Conservation (phyloP, 805 yeast genomes). For the Starmerella sirachaensis region DNA sequence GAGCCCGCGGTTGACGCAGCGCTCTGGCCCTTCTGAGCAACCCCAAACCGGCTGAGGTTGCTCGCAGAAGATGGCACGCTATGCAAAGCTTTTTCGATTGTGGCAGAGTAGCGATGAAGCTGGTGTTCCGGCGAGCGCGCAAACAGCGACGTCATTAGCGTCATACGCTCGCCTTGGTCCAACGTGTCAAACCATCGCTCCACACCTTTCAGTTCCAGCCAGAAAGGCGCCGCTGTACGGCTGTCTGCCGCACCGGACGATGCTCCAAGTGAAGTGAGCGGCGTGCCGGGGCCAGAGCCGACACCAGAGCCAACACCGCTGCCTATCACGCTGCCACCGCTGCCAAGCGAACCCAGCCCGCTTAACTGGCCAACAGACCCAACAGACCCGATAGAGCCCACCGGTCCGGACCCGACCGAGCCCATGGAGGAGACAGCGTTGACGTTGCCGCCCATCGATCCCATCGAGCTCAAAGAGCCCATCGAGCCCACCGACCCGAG, state of each 20-base stretch:
- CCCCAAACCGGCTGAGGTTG: constrained; percentile 19
- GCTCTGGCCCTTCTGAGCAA: constrained; percentile 8
- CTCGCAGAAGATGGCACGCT: constrained; percentile 1
- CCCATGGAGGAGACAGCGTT: not conserved
- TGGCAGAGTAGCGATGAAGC: constrained; percentile 15
- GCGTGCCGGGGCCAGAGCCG: too few relatives aligned
- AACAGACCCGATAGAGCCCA: constrained; percentile 3
- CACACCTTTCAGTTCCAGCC: constrained; percentile 24
- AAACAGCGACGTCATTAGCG: constrained; percentile 30
- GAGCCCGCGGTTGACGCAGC: too few relatives aligned
- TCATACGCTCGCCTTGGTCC: constrained; percentile 30
- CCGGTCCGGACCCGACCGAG: not conserved
- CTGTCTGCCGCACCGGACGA: not conserved
- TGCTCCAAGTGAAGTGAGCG: not conserved
- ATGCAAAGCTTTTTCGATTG: constrained; percentile 9
- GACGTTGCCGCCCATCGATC: too few relatives aligned
- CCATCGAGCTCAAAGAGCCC: constrained; percentile 3
- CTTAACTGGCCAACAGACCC: constrained; percentile 1
- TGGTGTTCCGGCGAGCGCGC: constrained; percentile 23
- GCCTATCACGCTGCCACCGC: too few relatives aligned
- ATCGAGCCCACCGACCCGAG: not conserved
- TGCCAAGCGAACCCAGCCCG: constrained; percentile 4
- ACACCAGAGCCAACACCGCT: too few relatives aligned
- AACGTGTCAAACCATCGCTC: constrained; percentile 34
- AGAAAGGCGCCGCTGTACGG: constrained; percentile 11